Evolutionary conservation across 2,329 filamentous ascomycete species (phyloP), one percentile per base, ranked within the genome.

Genomic region (Pseudogymnoascus sp.): DNA sequence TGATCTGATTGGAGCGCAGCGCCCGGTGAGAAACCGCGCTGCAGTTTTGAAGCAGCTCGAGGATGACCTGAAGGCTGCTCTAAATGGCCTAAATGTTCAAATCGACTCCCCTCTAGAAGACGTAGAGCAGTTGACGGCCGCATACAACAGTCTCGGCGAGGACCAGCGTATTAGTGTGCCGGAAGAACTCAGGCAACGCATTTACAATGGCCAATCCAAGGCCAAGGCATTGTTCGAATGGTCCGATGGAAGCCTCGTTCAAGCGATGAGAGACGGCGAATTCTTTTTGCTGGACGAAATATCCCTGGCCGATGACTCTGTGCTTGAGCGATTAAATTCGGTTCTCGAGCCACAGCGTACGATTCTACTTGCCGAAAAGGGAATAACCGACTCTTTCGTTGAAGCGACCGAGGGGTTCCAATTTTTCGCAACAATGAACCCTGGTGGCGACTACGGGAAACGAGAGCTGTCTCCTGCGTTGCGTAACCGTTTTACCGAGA

Each of bases 381-480:
- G 95, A 0, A 85, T 90, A 1, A 82, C 89, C 4, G 87, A 96
- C 73, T 92, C 92, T 0, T 86, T 90, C 67, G 83, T 99, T 26
- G 83, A 84, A 40, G 95, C 89, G 5, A 76, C 81, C 10, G 81
- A 88, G 42, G 90, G 89, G 0, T 99, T 97, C 75, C 93, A 99
- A 71, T 97, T 99, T 75, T 85, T 99, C 65, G 93, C 95, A 3
- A 99, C 95, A 0, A 99, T 99, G 95, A 99, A 99, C 69, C 95
- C 95, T 7, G 96, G 96, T 61, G 95, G 96, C 53, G 95, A 99
- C 72, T 99, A 97, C 74, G 95, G 95, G 67, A 99, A 99, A 78
- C 91, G 93, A 69, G 95, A 99, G 74, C 82, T 99, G 11, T 99
- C 95, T 0, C 95, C 95, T 2, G 96, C 95, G 13, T 79, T 99